phyloP scores from a whole-genome alignment of 495 filamentous ascomycete genomes.

The Neurospora sp. region DNA sequence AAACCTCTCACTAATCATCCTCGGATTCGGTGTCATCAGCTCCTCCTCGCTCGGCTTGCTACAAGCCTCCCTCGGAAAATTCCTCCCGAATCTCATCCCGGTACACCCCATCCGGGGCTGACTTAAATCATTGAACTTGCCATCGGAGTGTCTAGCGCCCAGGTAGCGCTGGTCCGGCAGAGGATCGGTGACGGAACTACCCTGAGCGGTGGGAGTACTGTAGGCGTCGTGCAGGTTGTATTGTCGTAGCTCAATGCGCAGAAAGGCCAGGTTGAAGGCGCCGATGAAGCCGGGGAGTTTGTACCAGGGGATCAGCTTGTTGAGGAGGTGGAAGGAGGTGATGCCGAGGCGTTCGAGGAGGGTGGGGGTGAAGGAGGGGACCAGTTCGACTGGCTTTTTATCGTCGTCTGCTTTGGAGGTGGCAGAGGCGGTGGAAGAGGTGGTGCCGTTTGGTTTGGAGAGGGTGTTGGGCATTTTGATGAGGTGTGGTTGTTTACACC shows the following conservation, averaged over 20 bases:
- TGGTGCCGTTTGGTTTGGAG: neutral
- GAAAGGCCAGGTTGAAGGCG: conserved; percentile 26
- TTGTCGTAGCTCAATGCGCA: conserved; percentile 28
- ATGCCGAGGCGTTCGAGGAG: conserved; percentile 17
- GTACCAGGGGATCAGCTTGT: conserved; percentile 28
- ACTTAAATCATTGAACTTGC: conserved; percentile 29
- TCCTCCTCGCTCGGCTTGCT: conserved; percentile 26
- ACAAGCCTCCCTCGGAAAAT: conserved; percentile 24
- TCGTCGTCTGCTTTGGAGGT: neutral
- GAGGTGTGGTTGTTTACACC: neutral
- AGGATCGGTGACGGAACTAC: conserved; percentile 11
- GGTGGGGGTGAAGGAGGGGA: conserved; percentile 9
- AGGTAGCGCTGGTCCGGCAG: conserved; percentile 18
- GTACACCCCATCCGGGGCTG: conserved; percentile 32
- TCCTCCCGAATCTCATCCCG: conserved; percentile 33
- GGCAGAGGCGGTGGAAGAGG: neutral
- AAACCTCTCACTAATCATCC: conserved; percentile 26
- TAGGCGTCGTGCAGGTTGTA: conserved; percentile 34
- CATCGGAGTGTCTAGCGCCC: conserved; percentile 28
- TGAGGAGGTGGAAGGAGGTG: conserved; percentile 24
- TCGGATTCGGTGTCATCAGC: conserved; percentile 31
- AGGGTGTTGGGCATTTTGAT: neutral
- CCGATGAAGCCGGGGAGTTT: conserved; percentile 28
- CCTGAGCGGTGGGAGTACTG: conserved; percentile 19
- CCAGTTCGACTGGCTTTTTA: neutral